Evolutionary conservation across 1,284 basidiomycete species (phyloP), one percentile per base, ranked within the genome.

Genomic region (Papiliotrema fonsecae): DNA sequence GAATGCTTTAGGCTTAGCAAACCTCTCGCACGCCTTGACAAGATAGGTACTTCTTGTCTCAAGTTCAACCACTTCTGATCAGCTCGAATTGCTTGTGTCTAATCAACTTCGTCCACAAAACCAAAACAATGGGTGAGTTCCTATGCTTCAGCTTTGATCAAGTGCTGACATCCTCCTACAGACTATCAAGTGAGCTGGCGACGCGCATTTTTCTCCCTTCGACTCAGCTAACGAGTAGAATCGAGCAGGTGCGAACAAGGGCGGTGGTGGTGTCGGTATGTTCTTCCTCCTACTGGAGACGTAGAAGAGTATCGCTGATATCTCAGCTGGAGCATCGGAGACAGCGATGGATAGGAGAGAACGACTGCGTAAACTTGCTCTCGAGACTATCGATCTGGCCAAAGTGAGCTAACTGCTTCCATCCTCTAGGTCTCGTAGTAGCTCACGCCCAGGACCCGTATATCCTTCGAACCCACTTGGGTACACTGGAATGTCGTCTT

Each of bases 401-500:
- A 96, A 94, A 77, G 90, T 86, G 57, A 50, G 76, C 62, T 18
- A 18, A 6, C 21, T 22, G 14, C 5, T 39, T 18, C 27, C 11
- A 2, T 13, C 24, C 2, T n/a, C 4, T 14, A 45, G 16, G 9
- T 28, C 36, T 26, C n/a, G 6, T 25, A 22, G n/a, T 9, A 31
- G 30, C 30, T 47, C 21, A 38, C 22, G 46, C 24, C 10, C 58
- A 94, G 88, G 96, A 99, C 75, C 96, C 96, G 4, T 98, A 98
- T 74, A 97, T 98, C 65, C 83, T 99, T 41, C 88, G 69, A 72
- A 99, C 97, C 74, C 96, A 98, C 73, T 81, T 98, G 50, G 81
- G 96, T 37, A 96, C 92, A 9, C 82, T 98, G 47, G 96, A 98
- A 81, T 99, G 96, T 76, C 88, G 94, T 62, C 82, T 99, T 32